Evolutionary conservation across 2,329 filamentous ascomycete species (phyloP).

Genomic region (Phialocephala sp.): DNA sequence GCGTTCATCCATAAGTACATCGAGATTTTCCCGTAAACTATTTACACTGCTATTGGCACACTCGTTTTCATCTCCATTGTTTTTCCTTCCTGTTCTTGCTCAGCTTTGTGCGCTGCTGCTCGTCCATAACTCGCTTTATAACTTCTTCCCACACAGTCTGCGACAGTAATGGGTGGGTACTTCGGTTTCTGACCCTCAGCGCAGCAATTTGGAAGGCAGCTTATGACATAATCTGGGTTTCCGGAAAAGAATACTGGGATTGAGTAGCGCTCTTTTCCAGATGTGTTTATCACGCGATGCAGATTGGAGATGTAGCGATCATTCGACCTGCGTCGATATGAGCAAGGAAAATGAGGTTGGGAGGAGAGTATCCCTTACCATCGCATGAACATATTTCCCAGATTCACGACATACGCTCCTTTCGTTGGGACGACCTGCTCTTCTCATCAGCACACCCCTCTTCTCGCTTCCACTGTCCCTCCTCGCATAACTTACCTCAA

Average conservation of each 20-base stretch:
- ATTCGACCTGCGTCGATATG: slow-evolving; percentile 8
- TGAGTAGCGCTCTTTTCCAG: slow-evolving; percentile 14
- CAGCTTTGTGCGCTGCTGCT: slow-evolving; percentile 48
- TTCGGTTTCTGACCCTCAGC: slow-evolving; percentile 45
- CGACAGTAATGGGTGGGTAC: slow-evolving; percentile 50
- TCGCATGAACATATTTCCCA: slow-evolving; percentile 52
- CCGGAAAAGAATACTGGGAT: slow-evolving; percentile 42
- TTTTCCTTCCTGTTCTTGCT: slow-evolving; percentile 1
- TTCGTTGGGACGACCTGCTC: slow-evolving; percentile 43
- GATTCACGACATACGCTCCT: slow-evolving; percentile 55
- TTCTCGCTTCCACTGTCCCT: not conserved
- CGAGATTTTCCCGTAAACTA: not conserved
- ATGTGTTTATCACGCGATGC: slow-evolving; percentile 15
- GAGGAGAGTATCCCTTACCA: slow-evolving; percentile 55
- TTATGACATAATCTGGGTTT: slow-evolving; percentile 52
- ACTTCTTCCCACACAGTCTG: slow-evolving; percentile 47
- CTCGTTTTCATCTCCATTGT: not conserved
- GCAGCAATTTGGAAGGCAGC: slow-evolving; percentile 50
- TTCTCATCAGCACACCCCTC: not conserved
- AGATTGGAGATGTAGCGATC: slow-evolving; percentile 17
- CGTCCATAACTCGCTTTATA: slow-evolving; percentile 51
- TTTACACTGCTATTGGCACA: slow-evolving; percentile 3
- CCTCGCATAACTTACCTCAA: slow-evolving; percentile 40
- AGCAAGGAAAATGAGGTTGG: slow-evolving; percentile 40
- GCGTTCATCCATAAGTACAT: not conserved